Conservation (phyloP, 371 early-diverging fungal genomes). For the Apophysomyces variabilis region DNA sequence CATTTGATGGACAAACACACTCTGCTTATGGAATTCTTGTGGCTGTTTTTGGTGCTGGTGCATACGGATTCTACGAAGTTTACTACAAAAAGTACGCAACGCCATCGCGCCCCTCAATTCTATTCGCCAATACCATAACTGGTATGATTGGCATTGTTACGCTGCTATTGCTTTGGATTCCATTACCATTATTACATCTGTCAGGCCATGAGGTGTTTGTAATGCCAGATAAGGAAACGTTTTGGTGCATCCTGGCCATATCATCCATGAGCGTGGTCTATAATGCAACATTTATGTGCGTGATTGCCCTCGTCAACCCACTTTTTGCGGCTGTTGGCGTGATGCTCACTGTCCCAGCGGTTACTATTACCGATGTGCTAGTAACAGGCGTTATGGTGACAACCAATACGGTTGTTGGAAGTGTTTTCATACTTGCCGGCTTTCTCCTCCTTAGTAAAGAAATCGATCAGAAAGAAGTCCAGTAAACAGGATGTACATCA, state of each 20-base stretch:
- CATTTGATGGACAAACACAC: slow-evolving; percentile 13
- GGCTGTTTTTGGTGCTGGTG: slow-evolving; percentile 55
- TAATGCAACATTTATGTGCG: slow-evolving; percentile 80
- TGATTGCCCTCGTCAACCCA: slow-evolving; percentile 78
- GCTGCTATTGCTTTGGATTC: slow-evolving; percentile 69
- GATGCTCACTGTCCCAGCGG: slow-evolving; percentile 82
- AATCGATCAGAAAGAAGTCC: slow-evolving; percentile 8
- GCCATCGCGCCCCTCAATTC: slow-evolving; percentile 61
- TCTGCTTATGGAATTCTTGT: slow-evolving; percentile 54
- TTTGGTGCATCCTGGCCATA: slow-evolving; percentile 61
- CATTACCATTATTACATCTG: slow-evolving; percentile 72
- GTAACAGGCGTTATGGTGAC: slow-evolving; percentile 57
- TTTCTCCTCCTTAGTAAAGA: slow-evolving; percentile 54
- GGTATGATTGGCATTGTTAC: slow-evolving; percentile 69
- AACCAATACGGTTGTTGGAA: slow-evolving; percentile 56
- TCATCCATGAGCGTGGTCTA: slow-evolving; percentile 75
- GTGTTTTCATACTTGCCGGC: slow-evolving; percentile 56
- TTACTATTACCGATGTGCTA: slow-evolving; percentile 67
- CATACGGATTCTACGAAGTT: slow-evolving; percentile 75
- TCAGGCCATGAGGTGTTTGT: slow-evolving; percentile 69
- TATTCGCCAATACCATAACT: slow-evolving; percentile 76
- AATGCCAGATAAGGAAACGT: slow-evolving; percentile 59
- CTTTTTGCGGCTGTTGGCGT: slow-evolving; percentile 84
- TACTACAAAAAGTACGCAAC: slow-evolving; percentile 79
- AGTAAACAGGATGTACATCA: background rate